Evolutionary conservation across 2,329 filamentous ascomycete genomes (phyloP).

Genomic region (Aspergillus neoniger): DNA sequence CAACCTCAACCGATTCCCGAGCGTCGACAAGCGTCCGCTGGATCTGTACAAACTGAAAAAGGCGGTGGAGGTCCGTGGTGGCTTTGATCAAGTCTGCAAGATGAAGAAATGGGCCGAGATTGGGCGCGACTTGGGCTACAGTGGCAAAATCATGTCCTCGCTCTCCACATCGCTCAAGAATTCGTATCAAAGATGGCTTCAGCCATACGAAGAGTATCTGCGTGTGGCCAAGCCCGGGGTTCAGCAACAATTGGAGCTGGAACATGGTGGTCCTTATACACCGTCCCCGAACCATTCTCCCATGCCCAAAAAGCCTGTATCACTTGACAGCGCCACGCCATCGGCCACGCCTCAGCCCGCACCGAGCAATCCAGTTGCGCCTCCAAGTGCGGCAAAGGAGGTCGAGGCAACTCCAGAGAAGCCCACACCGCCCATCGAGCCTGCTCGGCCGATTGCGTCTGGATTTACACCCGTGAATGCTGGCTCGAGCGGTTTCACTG

Average conservation of each 20-base stretch:
- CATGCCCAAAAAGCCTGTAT: constrained; percentile 55
- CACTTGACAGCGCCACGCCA: constrained; percentile 48
- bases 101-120: constrained; percentile 99
- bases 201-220: constrained; percentile 94
- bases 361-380: constrained; percentile 62
- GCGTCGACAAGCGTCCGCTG: constrained; percentile 94
- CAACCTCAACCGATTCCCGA: constrained; percentile 89
- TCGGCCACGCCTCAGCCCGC: constrained; percentile 62
- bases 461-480: constrained; percentile 75
- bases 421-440: constrained; percentile 39
- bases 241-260: constrained; percentile 90
- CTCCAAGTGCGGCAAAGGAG: constrained; percentile 57
- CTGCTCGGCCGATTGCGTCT: constrained; percentile 43
- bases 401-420: constrained; percentile 35
- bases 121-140: constrained; percentile 92
- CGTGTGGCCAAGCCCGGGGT: constrained; percentile 88
- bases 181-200: constrained; percentile 95
- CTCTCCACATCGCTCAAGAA: constrained; percentile 97
- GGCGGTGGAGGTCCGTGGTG: constrained; percentile 89
- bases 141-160: constrained; percentile 99
- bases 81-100: constrained; percentile 96
- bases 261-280: constrained; percentile 89
- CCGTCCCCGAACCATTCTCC: constrained; percentile 74
- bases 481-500: constrained; percentile 55
- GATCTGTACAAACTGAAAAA: constrained; percentile 97